These are phyloP conservation scores for Cystoderma amianthinum DNA, from an alignment of 768 basidiomycete species.

Conservation along the genomic window DNA sequence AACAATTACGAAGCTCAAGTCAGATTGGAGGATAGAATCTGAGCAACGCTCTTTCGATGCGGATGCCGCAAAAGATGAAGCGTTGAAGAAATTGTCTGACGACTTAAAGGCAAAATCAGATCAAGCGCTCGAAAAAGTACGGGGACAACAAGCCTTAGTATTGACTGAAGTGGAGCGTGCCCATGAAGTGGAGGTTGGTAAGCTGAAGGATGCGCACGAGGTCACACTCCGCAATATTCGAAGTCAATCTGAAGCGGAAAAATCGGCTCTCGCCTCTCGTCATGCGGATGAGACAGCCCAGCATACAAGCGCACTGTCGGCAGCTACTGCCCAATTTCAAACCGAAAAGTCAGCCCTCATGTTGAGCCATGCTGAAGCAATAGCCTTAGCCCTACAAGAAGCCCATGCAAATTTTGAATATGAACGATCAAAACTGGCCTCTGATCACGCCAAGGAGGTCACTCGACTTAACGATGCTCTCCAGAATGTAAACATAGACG, in stretches of 20 bases:
- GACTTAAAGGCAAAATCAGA: conserved; percentile 41
- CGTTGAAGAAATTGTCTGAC: conserved; percentile 12
- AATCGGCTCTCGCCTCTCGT: conserved; percentile 20
- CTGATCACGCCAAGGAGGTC: conserved; percentile 26
- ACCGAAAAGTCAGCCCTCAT: not conserved
- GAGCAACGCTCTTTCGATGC: conserved; percentile 40
- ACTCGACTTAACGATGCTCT: conserved; percentile 21
- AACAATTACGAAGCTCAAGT: conserved; percentile 40
- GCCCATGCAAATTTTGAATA: not conserved
- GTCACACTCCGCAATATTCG: conserved; percentile 23
- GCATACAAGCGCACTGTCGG: conserved; percentile 21
- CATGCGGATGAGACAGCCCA: conserved; percentile 33
- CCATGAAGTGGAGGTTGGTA: conserved; percentile 48
- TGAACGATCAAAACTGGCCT: not conserved
- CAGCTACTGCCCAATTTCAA: not conserved
- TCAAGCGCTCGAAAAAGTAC: conserved; percentile 33
- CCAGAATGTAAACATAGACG: not conserved
- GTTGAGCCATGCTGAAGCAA: not conserved
- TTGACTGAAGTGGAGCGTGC: conserved; percentile 48
- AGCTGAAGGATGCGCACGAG: conserved; percentile 42
- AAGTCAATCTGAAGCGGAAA: conserved; percentile 18
- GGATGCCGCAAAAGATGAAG: conserved; percentile 37
- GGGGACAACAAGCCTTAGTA: conserved; percentile 48
- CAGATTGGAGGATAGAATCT: conserved; percentile 45
- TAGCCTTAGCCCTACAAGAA: not conserved